Conservation (phyloP, 2,329 filamentous ascomycete species). For the Diaporthe sp. region DNA sequence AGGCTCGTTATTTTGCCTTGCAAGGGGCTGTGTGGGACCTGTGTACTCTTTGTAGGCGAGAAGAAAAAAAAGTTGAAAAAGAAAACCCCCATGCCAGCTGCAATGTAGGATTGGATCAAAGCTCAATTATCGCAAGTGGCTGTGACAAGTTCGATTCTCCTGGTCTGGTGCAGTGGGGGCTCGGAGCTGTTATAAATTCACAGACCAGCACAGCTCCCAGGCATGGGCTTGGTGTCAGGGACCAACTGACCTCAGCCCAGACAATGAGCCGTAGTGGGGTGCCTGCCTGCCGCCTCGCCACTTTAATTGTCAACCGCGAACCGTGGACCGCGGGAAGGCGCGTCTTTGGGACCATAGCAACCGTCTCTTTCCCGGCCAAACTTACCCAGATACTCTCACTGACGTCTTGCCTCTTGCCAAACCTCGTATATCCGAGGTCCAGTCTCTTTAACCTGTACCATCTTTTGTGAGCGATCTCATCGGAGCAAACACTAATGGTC, state of each 20-base stretch:
- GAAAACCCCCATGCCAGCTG: not conserved
- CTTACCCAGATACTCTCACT: not conserved
- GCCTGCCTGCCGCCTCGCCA: slow-evolving; percentile 17
- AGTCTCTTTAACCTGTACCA: not conserved
- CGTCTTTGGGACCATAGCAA: slow-evolving; percentile 8
- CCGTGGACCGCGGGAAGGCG: not conserved
- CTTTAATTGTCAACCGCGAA: slow-evolving; percentile 13
- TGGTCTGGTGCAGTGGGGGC: not conserved
- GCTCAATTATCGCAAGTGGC: not conserved
- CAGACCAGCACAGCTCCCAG: not conserved
- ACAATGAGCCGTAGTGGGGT: slow-evolving; percentile 8
- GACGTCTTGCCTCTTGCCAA: not conserved
- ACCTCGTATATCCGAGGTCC: not conserved
- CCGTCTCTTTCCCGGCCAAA: not conserved
- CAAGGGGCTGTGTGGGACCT: not conserved
- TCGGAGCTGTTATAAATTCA: not conserved
- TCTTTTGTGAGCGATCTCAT: not conserved
- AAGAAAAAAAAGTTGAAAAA: no score
- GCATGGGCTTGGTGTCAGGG: not conserved
- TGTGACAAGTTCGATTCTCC: not conserved
- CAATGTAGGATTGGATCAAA: not conserved
- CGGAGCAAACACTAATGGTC: not conserved
- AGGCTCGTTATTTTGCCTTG: not conserved
- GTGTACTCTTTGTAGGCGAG: not conserved
- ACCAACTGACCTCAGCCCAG: not conserved